A percentile compares a stretch with the other conserved stretches of the same genome.
Evolutionary conservation across 768 basidiomycete species (phyloP).

Genomic region (Lepiota subincarnata): DNA sequence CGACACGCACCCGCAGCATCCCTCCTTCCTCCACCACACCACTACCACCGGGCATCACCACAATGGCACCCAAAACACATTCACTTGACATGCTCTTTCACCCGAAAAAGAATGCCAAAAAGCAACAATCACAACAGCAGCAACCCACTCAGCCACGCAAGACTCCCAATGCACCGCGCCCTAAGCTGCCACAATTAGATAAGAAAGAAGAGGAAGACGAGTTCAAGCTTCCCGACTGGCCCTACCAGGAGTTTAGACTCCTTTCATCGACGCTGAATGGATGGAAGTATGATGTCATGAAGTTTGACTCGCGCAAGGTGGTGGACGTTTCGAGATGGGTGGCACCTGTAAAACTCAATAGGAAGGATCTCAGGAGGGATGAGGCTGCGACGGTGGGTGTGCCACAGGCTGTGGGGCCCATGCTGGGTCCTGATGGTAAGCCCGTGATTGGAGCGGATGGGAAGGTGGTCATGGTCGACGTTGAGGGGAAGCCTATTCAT

Average conservation of each 20-base stretch:
- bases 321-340: conserved; percentile 69
- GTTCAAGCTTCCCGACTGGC: conserved; percentile 58
- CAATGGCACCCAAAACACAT: conserved; percentile 41
- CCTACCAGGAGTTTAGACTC: conserved; percentile 73
- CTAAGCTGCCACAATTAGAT: conserved; percentile 23
- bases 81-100: conserved; percentile 55
- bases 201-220: conserved; percentile 45
- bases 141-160: conserved; percentile 36
- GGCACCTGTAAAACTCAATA: conserved; percentile 79
- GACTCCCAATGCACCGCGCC: conserved; percentile 33
- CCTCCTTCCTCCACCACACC: neutral
- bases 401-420: conserved; percentile 59
- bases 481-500: conserved; percentile 70
- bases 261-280: conserved; percentile 77
- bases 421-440: conserved; percentile 82
- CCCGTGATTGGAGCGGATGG: conserved; percentile 77
- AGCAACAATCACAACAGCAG: conserved; percentile 29
- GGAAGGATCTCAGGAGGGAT: conserved; percentile 71
- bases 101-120: conserved; percentile 53
- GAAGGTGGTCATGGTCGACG: conserved; percentile 76
- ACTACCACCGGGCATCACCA: neutral
- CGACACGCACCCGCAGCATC: neutral
- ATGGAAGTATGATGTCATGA: conserved; percentile 93
- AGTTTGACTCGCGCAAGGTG: conserved; percentile 73
- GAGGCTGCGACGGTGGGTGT: conserved; percentile 27